Evolutionary conservation across 257 asterid genomes (phyloP).

Genomic region (Haberlea rhodopensis): DNA sequence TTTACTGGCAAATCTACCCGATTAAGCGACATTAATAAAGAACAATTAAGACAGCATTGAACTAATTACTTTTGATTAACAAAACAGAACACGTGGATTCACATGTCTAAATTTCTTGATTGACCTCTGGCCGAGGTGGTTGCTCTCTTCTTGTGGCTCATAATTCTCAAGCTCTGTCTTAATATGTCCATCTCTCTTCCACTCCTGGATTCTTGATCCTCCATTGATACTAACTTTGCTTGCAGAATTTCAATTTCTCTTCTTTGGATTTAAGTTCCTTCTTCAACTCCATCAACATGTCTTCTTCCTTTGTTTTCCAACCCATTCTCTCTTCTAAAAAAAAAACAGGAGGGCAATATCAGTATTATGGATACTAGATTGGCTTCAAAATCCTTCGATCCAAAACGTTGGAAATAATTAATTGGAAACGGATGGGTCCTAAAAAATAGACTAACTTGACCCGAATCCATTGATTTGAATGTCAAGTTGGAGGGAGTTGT

Average conservation of each 20-base stretch:
- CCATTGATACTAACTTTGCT: constrained; percentile 49
- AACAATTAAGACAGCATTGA: background rate
- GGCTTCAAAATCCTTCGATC: too few species aligned
- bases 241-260: constrained; percentile 51
- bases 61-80: background rate
- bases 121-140: constrained; percentile 20
- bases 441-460: too few species aligned
- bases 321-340: constrained; percentile 46
- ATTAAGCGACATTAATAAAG: too few species aligned
- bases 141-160: constrained; percentile 54
- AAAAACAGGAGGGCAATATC: background rate
- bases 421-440: too few species aligned
- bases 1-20: too few species aligned
- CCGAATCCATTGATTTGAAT: too few species aligned
- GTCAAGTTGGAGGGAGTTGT: too few species aligned
- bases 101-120: background rate
- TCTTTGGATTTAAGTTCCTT: constrained; percentile 51
- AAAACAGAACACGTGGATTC: too few species aligned
- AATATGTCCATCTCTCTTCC: constrained; percentile 75
- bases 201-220: constrained; percentile 49
- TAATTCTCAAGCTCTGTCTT: constrained; percentile 70
- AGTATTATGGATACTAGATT: too few species aligned
- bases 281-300: constrained; percentile 39
- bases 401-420: too few species aligned
- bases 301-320: constrained; percentile 51